These are phyloP conservation scores for Micractinium sp. DNA, from an alignment of 139 green algal species.

Conservation along the genomic window DNA sequence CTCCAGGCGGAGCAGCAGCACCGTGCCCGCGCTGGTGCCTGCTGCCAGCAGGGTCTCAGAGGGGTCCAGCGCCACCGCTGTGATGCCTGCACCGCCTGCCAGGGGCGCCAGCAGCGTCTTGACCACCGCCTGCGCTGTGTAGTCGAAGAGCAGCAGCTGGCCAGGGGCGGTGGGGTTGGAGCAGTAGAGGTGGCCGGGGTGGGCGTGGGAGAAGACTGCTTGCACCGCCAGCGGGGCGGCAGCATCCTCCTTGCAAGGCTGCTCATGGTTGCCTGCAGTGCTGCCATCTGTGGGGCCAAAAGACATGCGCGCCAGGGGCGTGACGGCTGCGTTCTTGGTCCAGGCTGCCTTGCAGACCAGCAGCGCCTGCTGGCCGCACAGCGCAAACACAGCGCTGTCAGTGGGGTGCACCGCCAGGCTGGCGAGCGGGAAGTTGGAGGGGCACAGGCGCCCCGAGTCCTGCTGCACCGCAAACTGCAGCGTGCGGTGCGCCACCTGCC, in stretches of 20 bases:
- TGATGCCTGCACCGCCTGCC: not conserved
- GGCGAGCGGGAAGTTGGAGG: not conserved
- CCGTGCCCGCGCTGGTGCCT: constrained; percentile 4
- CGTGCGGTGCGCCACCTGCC: constrained; percentile 17
- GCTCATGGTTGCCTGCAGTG: not conserved
- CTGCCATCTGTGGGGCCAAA: not conserved
- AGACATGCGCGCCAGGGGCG: not conserved
- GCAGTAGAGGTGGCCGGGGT: constrained; percentile 26
- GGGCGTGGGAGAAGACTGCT: not conserved
- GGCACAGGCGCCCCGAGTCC: not conserved
- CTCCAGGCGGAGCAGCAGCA: constrained; percentile 32
- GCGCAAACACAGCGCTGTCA: constrained; percentile 8
- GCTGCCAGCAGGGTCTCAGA: constrained; percentile 17
- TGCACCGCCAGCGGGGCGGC: constrained; percentile 5
- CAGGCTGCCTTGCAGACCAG: constrained; percentile 14
- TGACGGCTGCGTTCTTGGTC: not conserved
- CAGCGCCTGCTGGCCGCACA: not conserved
- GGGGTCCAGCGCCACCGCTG: constrained; percentile 12
- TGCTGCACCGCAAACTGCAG: constrained; percentile 21
- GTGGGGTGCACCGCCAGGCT: not conserved
- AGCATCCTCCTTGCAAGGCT: not conserved
- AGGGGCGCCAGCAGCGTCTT: constrained; percentile 19
- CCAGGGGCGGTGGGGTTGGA: not conserved
- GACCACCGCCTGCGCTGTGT: not conserved
- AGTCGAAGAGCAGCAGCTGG: constrained; percentile 21